Base-by-base conservation (phyloP, 768 basidiomycete genomes). In the Leccinum obscurum region DNA sequence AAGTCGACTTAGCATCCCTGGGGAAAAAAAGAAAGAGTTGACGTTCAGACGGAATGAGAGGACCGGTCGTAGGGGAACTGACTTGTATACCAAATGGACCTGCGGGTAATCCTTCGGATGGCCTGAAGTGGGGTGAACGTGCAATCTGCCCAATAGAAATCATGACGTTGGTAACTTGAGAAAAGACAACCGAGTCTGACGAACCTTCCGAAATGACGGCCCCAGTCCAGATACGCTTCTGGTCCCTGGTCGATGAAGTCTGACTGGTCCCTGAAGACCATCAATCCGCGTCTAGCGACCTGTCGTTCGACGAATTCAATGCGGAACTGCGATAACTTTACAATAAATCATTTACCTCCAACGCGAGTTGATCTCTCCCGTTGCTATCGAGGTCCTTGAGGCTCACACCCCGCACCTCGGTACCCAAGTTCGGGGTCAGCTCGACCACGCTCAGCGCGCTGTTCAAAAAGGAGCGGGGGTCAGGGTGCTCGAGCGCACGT, bases 121-220 rank as follows among this genome's bases (percentile, higher is more conserved):
- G 0, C 88, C 91, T 15, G 87, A 89, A 3, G 90, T 91, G 3
- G 92, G 92, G 68, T 95, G 92, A 63, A 91, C 82, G 72, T 93
- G 93, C 20, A 92, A 76, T 39, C 88, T 86, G 46, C 20, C 54
- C 15, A 57, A 52, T 20, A 20, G 44, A 46, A 6, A 20, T 17
- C 20, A 46, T 46, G 10, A 20, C 5, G n/a, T 17, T 44, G 58
- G 34, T 35, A 44, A 46, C n/a, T 11, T 46, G 10, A 44, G 41
- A 44, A 46, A 4, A 10, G 44, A 30, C 35, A 46, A 30, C 20
- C 14, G 57, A 51, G 57, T 41, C 26, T 46, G 28, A 66, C 74
- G 63, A 66, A 82, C 84, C 85, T 82, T 63, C 87, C 86, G 64
- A 88, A 90, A 75, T 88, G 78, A 22, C 78, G 77, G 56, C 88